These are phyloP conservation scores for Sporobolomyces pararoseus DNA, from an alignment of 768 basidiomycete species.

Conservation along the genomic window DNA sequence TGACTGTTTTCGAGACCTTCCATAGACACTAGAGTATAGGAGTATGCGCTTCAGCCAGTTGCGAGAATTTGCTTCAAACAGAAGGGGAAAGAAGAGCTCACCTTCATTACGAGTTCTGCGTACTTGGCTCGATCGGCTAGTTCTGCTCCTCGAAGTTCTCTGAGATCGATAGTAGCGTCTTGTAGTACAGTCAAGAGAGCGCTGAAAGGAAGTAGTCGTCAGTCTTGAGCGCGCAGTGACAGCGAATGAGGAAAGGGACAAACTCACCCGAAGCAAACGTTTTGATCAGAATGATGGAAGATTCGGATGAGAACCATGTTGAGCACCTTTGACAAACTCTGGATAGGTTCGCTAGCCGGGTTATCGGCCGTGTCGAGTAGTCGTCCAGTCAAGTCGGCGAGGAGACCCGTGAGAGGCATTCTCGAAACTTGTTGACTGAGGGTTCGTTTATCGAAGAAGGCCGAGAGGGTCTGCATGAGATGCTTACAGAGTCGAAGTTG, in stretches of 20 bases:
- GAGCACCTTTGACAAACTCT: constrained; percentile 91
- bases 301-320: constrained; percentile 95
- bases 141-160: constrained; percentile 75
- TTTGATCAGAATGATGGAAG: constrained; percentile 78
- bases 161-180: constrained; percentile 52
- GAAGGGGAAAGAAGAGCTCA: too few relatives aligned
- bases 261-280: constrained; percentile 84
- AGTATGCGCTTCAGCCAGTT: too few relatives aligned
- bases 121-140: constrained; percentile 72
- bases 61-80: too few relatives aligned
- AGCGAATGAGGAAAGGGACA: too few relatives aligned
- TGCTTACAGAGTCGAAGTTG: constrained; percentile 88
- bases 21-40: constrained; percentile 77
- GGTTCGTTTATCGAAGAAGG: constrained; percentile 84
- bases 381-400: constrained; percentile 85
- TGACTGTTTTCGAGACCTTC: constrained; percentile 93
- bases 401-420: constrained; percentile 74
- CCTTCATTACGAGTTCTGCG: constrained; percentile 47
- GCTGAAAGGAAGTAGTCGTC: too few relatives aligned
- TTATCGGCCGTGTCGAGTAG: constrained; percentile 92
- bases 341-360: constrained; percentile 66
- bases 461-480: constrained; percentile 90
- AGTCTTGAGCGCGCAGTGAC: too few relatives aligned
- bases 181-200: constrained; percentile 62
- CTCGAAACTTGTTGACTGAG: constrained; percentile 83